Evolutionary conservation across 2,329 filamentous ascomycete genomes (phyloP).

Genomic region (Epichloe sp.): DNA sequence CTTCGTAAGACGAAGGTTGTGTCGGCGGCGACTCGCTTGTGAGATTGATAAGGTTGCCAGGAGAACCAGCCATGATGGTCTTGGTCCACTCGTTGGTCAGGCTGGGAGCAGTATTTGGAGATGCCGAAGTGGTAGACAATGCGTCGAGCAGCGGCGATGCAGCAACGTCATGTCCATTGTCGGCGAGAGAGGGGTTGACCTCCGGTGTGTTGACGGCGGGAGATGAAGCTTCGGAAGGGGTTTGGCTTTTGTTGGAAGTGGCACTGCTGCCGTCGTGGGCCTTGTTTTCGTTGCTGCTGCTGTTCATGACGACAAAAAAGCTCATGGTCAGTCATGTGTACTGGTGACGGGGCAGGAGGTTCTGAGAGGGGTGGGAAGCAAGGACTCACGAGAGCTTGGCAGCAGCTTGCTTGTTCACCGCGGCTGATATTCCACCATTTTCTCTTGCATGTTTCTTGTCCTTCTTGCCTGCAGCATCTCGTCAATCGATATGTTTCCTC

Average conservation of each 20-base stretch:
- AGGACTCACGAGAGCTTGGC: constrained; percentile 37
- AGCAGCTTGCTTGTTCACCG: constrained; percentile 38
- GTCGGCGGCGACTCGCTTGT: constrained; percentile 40
- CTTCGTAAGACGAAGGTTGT: constrained; percentile 39
- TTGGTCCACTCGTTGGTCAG: constrained; percentile 33
- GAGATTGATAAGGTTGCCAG: constrained; percentile 38
- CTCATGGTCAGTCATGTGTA: constrained; percentile 12
- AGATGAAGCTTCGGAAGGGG: constrained; percentile 30
- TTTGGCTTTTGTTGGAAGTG: constrained; percentile 21
- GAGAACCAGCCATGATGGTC: constrained; percentile 32
- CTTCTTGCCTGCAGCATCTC: constrained; percentile 25
- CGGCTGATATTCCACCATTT: constrained; percentile 36
- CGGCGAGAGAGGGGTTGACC: constrained; percentile 27
- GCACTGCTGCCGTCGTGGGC: constrained; percentile 19
- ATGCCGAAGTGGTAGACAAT: constrained; percentile 34
- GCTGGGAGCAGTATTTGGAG: constrained; percentile 34
- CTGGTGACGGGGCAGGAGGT: constrained; percentile 8
- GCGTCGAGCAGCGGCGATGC: constrained; percentile 35
- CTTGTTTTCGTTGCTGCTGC: constrained; percentile 10
- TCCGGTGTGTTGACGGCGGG: constrained; percentile 32
- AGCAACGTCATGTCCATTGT: constrained; percentile 28
- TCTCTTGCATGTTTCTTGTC: constrained; percentile 43
- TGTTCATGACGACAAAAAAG: constrained; percentile 9
- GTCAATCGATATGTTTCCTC: background rate
- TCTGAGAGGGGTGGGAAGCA: constrained; percentile 5